A percentile compares a stretch with the other conserved stretches of the same genome.
phyloP scores from a whole-genome alignment of 495 filamentous ascomycete species.

The Daldinia concentrica region DNA sequence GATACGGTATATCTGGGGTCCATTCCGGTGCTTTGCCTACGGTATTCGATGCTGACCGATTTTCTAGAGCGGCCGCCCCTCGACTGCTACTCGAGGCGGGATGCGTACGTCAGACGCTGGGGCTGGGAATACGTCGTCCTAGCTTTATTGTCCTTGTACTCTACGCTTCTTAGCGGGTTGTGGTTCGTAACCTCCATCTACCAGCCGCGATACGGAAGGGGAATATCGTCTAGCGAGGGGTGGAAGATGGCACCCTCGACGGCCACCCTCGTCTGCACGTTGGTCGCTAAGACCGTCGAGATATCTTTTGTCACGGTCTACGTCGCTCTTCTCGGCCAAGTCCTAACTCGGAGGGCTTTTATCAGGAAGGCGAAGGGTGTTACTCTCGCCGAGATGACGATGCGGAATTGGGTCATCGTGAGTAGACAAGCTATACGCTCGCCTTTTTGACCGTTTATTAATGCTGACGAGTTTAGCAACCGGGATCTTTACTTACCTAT shows the following conservation, averaged over 20 bases:
- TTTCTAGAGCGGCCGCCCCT: constrained; percentile 29
- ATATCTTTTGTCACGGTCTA: constrained; percentile 80
- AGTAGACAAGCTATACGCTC: constrained; percentile 18
- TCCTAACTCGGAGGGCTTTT: constrained; percentile 70
- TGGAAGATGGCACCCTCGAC: constrained; percentile 62
- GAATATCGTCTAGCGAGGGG: constrained; percentile 57
- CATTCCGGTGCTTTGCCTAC: not conserved
- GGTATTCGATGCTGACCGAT: constrained; percentile 4
- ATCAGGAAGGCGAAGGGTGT: constrained; percentile 65
- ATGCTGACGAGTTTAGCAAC: constrained; percentile 45
- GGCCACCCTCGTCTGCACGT: constrained; percentile 67
- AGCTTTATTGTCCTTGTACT: constrained; percentile 69
- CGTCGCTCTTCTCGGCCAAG: constrained; percentile 77
- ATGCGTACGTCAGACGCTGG: constrained; percentile 51
- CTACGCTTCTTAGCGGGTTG: constrained; percentile 70
- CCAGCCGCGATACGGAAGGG: constrained; percentile 67
- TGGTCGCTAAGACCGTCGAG: constrained; percentile 79
- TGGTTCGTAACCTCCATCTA: constrained; percentile 67
- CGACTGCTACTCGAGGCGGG: constrained; percentile 46
- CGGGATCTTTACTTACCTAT: constrained; percentile 71
- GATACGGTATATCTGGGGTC: constrained; percentile 27
- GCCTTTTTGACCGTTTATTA: not conserved
- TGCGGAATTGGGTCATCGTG: constrained; percentile 64
- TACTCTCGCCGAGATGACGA: constrained; percentile 75
- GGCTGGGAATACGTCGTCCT: constrained; percentile 69